A percentile compares a stretch with the other conserved stretches of the same genome.
phyloP scores from a whole-genome alignment of 2,329 filamentous ascomycete genomes.

The Ciborinia camelliae region DNA sequence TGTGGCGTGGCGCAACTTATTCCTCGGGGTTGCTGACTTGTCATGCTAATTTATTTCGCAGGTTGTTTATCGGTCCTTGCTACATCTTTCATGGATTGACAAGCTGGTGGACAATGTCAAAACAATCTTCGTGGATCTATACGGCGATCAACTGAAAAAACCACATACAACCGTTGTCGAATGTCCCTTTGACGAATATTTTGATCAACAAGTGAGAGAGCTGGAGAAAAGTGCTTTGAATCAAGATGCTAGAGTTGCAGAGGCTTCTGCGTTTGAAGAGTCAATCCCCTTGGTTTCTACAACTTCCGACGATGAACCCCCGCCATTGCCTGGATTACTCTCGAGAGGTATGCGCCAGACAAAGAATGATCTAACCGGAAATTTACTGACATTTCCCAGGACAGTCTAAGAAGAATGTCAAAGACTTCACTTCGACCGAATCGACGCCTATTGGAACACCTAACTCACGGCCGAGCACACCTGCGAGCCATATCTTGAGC shows the following conservation, averaged over 20 bases:
- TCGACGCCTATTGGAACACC: constrained; percentile 68
- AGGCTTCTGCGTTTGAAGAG: constrained; percentile 32
- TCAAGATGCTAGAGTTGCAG: constrained; percentile 30
- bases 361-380: neutral
- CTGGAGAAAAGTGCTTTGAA: constrained; percentile 58
- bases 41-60: constrained; percentile 39
- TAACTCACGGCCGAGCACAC: constrained; percentile 77
- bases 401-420: constrained; percentile 33
- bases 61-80: constrained; percentile 94
- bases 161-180: constrained; percentile 74
- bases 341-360: constrained; percentile 30
- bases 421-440: constrained; percentile 45
- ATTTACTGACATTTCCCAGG: constrained; percentile 23
- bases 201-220: constrained; percentile 86
- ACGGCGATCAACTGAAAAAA: constrained; percentile 81
- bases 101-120: constrained; percentile 93
- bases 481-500: constrained; percentile 64
- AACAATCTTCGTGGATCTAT: constrained; percentile 86
- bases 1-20: constrained; percentile 11
- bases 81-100: constrained; percentile 96
- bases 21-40: neutral
- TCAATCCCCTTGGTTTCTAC: constrained; percentile 26
- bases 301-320: constrained; percentile 45
- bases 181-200: constrained; percentile 88
- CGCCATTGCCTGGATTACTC: constrained; percentile 42